These are phyloP conservation scores for Colletotrichum shisoi DNA, from an alignment of 2,329 filamentous ascomycete species.

Conservation along the genomic window DNA sequence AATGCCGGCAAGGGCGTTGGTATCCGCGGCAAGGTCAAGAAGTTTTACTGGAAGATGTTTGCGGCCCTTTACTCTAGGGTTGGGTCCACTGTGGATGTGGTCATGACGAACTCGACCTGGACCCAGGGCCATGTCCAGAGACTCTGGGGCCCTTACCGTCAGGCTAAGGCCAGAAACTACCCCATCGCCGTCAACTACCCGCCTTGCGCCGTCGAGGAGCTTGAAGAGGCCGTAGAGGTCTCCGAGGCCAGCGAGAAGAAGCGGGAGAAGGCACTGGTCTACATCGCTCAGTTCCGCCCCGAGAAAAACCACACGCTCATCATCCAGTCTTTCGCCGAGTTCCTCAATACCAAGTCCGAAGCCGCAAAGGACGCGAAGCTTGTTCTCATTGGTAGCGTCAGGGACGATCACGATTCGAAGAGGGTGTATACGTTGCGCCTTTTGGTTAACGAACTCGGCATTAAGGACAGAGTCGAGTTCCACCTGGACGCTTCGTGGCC, in stretches of 20 bases:
- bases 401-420: constrained; percentile 80
- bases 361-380: constrained; percentile 69
- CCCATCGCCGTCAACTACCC: constrained; percentile 84
- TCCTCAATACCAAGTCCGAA: constrained; percentile 65
- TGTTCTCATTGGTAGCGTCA: constrained; percentile 89
- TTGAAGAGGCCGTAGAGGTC: constrained; percentile 77
- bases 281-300: constrained; percentile 96
- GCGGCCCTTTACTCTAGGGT: constrained; percentile 82
- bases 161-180: constrained; percentile 53
- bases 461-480: constrained; percentile 86
- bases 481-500: constrained; percentile 90
- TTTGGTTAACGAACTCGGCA: constrained; percentile 82
- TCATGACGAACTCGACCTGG: constrained; percentile 98
- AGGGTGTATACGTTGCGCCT: constrained; percentile 88
- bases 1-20: constrained; percentile 85
- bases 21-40: constrained; percentile 74
- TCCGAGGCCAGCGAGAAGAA: constrained; percentile 71
- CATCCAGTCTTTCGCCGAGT: constrained; percentile 81
- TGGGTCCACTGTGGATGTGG: constrained; percentile 84
- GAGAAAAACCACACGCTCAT: constrained; percentile 96
- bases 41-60: constrained; percentile 85
- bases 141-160: constrained; percentile 74
- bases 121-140: constrained; percentile 82
- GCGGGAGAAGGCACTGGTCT: constrained; percentile 78
- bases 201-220: constrained; percentile 86